Base-by-base conservation (phyloP, 371 early-diverging fungal genomes). In the Apophysomyces ossiformis region DNA sequence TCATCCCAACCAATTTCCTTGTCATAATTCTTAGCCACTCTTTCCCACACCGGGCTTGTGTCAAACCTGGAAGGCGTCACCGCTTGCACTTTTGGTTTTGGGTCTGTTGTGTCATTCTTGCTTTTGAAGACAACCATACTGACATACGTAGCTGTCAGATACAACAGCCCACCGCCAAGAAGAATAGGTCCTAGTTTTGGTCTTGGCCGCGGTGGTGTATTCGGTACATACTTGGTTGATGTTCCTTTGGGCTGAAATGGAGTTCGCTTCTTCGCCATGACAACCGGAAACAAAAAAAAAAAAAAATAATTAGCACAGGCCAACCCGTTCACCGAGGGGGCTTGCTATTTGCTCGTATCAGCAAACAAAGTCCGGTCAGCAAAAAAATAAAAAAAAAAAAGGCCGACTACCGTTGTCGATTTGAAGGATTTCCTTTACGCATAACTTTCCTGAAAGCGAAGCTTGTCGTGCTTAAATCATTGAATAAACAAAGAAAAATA, bases 1-100 rank as follows among this genome's bases (percentile, higher is more conserved):
- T 92, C 93, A 69, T 91, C 91, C 85, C 82, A 83, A 6, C 77
- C 82, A 58, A 92, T 87, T 39, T 79, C 78, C 50, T 75, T 67
- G 74, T 92, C 91, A 68, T 91, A 92, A 37, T 69, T 72, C 12
- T 65, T 68, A 1, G 91, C 91, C 5, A 88, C 75, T 37, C 61
- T 71, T 18, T 77, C 69, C 81, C 83, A 86, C 1, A 85, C 70
- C 35, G 65, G 60, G 8, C 74, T 59, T 5, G 84, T 84, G 61
- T 84, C 84, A 73, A 77, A 81, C 21, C 59, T 74, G 2, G 44
- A 56, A 12, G 82, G 77, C 13, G 72, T 75, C 2, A 77, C 46
- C 12, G 45, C 32, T 60, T 57, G 21, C 59, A 26, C 32, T 26
- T 26, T 69, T 56, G 35, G 59, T 36, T 11, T 61, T 9, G 58